phyloP scores from a whole-genome alignment of 2,329 filamentous ascomycete genomes.

The Diaporthe sp. region DNA sequence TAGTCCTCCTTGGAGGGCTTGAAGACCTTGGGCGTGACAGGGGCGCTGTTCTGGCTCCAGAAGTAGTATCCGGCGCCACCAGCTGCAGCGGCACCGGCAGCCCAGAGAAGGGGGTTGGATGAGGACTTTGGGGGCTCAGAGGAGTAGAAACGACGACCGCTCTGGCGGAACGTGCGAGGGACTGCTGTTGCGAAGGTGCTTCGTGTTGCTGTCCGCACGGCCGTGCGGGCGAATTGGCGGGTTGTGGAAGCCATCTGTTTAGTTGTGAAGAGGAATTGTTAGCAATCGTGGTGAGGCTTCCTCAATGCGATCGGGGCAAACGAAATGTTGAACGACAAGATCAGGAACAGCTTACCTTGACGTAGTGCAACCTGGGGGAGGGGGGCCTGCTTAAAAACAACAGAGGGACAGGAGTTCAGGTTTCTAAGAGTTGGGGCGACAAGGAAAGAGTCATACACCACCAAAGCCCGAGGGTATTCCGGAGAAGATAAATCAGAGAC shows the following conservation, averaged over 20 bases:
- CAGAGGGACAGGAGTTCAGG: neutral
- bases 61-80: constrained; percentile 76
- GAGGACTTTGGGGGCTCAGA: constrained; percentile 72
- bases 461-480: constrained; percentile 35
- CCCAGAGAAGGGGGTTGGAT: constrained; percentile 66
- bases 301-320: neutral
- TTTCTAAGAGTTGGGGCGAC: neutral
- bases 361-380: neutral
- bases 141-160: constrained; percentile 84
- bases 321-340: neutral
- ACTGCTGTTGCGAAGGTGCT: constrained; percentile 69
- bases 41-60: constrained; percentile 70
- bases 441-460: constrained; percentile 16
- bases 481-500: constrained; percentile 38
- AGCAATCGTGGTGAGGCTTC: constrained; percentile 40
- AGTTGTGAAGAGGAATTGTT: constrained; percentile 22
- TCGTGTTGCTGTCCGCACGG: constrained; percentile 71
- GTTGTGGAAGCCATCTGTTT: constrained; percentile 62
- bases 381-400: neutral
- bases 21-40: constrained; percentile 71
- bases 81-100: constrained; percentile 70
- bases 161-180: constrained; percentile 79
- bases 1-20: constrained; percentile 86
- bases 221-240: constrained; percentile 69
- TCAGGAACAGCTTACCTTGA: constrained; percentile 19